Conservation (phyloP, 495 filamentous ascomycete genomes). For the Daldinia decipiens region DNA sequence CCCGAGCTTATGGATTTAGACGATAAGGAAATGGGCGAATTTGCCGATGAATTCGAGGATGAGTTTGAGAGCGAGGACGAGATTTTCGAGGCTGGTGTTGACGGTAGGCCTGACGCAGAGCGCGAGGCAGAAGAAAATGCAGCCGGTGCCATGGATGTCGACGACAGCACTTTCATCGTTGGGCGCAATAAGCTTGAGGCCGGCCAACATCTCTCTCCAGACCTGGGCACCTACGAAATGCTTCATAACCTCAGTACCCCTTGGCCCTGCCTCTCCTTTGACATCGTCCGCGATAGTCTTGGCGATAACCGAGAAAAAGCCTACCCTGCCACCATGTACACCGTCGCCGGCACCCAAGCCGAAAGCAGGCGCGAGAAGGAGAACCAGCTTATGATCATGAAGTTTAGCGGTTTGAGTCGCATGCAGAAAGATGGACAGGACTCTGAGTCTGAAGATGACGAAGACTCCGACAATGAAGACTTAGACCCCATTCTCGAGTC, state of each 20-base stretch:
- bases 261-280: constrained; percentile 97
- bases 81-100: constrained; percentile 91
- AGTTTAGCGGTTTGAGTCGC: constrained; percentile 87
- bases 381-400: constrained; percentile 94
- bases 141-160: constrained; percentile 86
- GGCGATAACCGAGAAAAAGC: constrained; percentile 84
- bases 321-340: constrained; percentile 93
- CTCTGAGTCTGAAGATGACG: constrained; percentile 75
- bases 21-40: constrained; percentile 78
- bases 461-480: constrained; percentile 75
- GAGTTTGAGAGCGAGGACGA: constrained; percentile 98
- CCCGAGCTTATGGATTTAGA: constrained; percentile 67
- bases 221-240: constrained; percentile 94
- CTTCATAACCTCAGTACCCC: constrained; percentile 89
- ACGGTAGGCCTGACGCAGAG: constrained; percentile 92
- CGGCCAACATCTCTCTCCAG: constrained; percentile 89
- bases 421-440: constrained; percentile 75
- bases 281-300: constrained; percentile 86
- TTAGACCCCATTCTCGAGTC: constrained; percentile 94
- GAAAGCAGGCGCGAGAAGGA: constrained; percentile 77
- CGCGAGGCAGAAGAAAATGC: constrained; percentile 83
- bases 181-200: constrained; percentile 85
- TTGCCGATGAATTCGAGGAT: constrained; percentile 96
- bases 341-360: constrained; percentile 93
- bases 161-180: constrained; percentile 88